These are phyloP conservation scores for Trebouxia gelatinosa DNA, from an alignment of 163 green algal species.

Conservation along the genomic window DNA sequence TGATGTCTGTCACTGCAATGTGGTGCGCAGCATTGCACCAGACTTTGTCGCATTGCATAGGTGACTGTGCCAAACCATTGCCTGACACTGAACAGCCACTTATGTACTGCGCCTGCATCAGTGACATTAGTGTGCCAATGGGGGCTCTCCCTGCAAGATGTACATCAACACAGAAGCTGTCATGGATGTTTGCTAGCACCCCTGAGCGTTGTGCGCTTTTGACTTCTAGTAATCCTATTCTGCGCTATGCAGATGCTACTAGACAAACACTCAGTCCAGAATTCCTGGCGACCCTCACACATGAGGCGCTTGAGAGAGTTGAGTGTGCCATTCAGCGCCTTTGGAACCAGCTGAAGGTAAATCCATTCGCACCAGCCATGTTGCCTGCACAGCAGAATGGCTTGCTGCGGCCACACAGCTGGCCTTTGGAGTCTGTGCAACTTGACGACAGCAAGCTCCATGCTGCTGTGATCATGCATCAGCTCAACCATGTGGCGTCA, in stretches of 20 bases:
- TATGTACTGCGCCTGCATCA: too few species aligned
- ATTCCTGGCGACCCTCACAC: not conserved
- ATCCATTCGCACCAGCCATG: not conserved
- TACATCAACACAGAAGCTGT: too few species aligned
- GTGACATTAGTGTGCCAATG: too few species aligned
- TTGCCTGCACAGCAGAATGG: not conserved
- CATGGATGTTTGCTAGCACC: too few species aligned
- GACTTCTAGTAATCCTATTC: too few species aligned
- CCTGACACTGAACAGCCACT: not conserved
- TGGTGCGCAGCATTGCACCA: not conserved
- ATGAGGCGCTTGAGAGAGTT: not conserved
- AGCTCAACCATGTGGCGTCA: not conserved
- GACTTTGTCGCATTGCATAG: not conserved
- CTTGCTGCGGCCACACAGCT: not conserved
- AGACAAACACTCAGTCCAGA: not conserved
- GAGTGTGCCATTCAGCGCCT: not conserved
- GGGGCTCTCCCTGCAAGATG: too few species aligned
- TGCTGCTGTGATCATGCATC: not conserved
- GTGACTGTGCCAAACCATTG: not conserved
- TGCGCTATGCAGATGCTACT: not conserved
- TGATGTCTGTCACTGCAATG: not conserved
- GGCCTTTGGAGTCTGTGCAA: too few species aligned
- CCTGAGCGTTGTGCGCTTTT: too few species aligned
- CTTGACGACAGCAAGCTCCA: too few species aligned
- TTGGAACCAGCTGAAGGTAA: conserved; percentile 3